Conservation (phyloP, 768 basidiomycete species). For the Hygrocybe punicea region DNA sequence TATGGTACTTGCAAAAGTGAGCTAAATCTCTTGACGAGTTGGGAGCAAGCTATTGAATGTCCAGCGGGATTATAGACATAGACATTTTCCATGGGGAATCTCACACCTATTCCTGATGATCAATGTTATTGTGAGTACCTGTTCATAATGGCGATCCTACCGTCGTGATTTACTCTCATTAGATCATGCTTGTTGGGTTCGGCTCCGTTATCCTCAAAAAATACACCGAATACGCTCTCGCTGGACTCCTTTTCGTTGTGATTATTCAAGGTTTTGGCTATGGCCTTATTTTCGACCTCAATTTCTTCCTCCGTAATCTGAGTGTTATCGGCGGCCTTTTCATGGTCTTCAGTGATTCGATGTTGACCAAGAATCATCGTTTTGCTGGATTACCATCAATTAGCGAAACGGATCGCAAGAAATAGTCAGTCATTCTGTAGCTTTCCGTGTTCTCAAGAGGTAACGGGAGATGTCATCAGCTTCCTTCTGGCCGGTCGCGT, state of each 20-base stretch:
- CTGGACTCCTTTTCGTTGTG: constrained; percentile 86
- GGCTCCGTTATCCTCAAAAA: constrained; percentile 82
- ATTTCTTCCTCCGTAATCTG: constrained; percentile 99
- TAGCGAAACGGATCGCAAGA: constrained; percentile 93
- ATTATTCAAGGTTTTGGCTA: constrained; percentile 97
- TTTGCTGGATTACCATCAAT: constrained; percentile 90
- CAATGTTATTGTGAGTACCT: constrained; percentile 78
- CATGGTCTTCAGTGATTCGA: constrained; percentile 98
- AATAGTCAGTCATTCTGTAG: constrained; percentile 68
- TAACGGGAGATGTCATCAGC: constrained; percentile 39
- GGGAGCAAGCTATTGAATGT: background rate
- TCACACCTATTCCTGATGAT: constrained; percentile 89
- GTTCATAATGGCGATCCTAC: background rate
- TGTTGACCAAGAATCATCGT: constrained; percentile 78
- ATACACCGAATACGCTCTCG: constrained; percentile 84
- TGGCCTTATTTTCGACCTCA: constrained; percentile 98
- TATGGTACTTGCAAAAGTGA: constrained; percentile 96
- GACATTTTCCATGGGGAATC: constrained; percentile 92
- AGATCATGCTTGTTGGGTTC: constrained; percentile 90
- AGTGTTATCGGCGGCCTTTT: constrained; percentile 96
- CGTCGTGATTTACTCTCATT: constrained; percentile 5
- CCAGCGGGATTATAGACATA: constrained; percentile 56
- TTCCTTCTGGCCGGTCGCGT: constrained; percentile 97
- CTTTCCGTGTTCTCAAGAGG: background rate
- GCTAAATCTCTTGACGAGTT: constrained; percentile 27